A percentile compares a stretch with the other conserved stretches of the same genome.
Conservation (phyloP, 192 early-diverging fungal species). For the Kickxella alabastrina region DNA sequence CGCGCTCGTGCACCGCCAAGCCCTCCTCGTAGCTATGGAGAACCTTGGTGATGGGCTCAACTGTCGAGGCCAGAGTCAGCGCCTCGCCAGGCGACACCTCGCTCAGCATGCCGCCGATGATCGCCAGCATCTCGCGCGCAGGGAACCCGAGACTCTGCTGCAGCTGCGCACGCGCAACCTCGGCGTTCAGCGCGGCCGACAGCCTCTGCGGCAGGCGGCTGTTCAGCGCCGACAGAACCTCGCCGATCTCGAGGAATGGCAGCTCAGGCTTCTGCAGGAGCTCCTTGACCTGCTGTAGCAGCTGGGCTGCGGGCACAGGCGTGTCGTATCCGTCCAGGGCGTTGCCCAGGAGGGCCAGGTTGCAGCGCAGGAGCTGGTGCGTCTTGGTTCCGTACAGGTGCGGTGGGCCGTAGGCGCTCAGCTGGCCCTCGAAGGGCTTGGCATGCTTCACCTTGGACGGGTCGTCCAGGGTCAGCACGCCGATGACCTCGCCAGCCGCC, state of each 20-base stretch:
- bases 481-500: conserved; percentile 89
- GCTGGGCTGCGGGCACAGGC: conserved; percentile 48
- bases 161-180: conserved; percentile 40
- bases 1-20: conserved; percentile 69
- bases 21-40: conserved; percentile 71
- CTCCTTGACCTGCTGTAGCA: conserved; percentile 69
- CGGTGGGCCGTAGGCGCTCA: conserved; percentile 68
- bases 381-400: conserved; percentile 83
- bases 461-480: conserved; percentile 89
- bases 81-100: conserved; percentile 63
- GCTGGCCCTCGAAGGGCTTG: conserved; percentile 73
- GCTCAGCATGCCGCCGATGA: conserved; percentile 56
- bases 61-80: conserved; percentile 55
- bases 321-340: conserved; percentile 84
- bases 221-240: conserved; percentile 75
- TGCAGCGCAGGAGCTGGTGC: conserved; percentile 72
- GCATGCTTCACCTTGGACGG: conserved; percentile 88
- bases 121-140: conserved; percentile 59
- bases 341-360: conserved; percentile 62
- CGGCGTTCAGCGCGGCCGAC: conserved; percentile 51
- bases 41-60: conserved; percentile 65
- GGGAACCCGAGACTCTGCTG: conserved; percentile 59
- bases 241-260: conserved; percentile 77
- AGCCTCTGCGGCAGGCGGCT: conserved; percentile 81
- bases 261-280: conserved; percentile 72